Evolutionary conservation across 1,284 basidiomycete species (phyloP).

Genomic region (Pseudozyma hubeiensis): DNA sequence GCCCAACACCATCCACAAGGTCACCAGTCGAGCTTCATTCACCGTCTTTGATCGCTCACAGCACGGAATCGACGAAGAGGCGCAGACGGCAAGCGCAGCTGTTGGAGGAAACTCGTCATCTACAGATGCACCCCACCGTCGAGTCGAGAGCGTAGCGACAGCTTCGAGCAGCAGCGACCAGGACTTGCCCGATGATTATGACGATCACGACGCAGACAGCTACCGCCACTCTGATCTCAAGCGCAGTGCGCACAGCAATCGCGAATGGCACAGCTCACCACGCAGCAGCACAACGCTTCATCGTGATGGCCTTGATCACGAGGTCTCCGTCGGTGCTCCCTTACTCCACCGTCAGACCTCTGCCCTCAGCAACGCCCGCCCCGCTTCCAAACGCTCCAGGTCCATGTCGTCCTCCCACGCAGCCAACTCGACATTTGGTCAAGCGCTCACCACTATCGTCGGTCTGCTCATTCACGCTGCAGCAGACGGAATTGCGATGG

Average conservation of each 20-base stretch:
- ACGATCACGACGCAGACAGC: slow-evolving; percentile 22
- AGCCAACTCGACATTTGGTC: slow-evolving; percentile 21
- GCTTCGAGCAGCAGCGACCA: slow-evolving; percentile 39
- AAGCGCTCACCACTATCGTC: slow-evolving; percentile 55
- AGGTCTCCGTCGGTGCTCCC: slow-evolving; percentile 21
- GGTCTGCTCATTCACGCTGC: slow-evolving; percentile 64
- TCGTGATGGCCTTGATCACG: slow-evolving; percentile 8
- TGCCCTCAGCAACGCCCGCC: slow-evolving; percentile 12
- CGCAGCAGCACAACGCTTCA: slow-evolving; percentile 20
- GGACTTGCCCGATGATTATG: slow-evolving; percentile 41
- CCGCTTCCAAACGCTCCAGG: background rate
- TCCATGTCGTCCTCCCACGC: slow-evolving; percentile 13
- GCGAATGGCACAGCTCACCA: slow-evolving; percentile 23
- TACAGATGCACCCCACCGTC: slow-evolving; percentile 14
- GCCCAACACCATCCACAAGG: slow-evolving; percentile 12
- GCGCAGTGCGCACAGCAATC: slow-evolving; percentile 7
- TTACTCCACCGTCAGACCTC: slow-evolving; percentile 27
- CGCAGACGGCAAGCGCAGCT: slow-evolving; percentile 5
- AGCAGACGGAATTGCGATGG: slow-evolving; percentile 67
- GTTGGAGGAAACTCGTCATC: background rate
- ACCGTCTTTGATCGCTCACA: slow-evolving; percentile 34
- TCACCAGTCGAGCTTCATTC: slow-evolving; percentile 28
- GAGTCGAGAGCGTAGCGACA: slow-evolving; percentile 26
- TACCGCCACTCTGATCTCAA: slow-evolving; percentile 28
- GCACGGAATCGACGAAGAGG: slow-evolving; percentile 33